Conservation (phyloP, 1,139 yeast species). For the Lodderomyces jiufengensis region DNA sequence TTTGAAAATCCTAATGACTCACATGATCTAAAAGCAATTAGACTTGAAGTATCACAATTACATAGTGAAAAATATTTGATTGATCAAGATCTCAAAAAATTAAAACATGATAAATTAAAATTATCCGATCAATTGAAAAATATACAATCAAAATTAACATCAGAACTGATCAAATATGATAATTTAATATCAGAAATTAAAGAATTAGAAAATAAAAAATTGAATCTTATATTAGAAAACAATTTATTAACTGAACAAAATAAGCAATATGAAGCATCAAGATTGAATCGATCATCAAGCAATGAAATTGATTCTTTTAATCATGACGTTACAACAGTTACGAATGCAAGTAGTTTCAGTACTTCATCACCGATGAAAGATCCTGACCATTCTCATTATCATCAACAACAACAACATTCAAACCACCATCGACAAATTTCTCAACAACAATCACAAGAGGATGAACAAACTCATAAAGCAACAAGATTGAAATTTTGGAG, state of each 20-base stretch:
- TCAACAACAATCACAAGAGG: constrained; percentile 18
- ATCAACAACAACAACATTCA: constrained; percentile 9
- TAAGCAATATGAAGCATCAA: constrained; percentile 17
- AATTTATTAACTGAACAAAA: constrained; percentile 21
- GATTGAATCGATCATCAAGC: constrained; percentile 3
- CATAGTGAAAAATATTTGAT: constrained; percentile 25
- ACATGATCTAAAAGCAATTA: constrained; percentile 35
- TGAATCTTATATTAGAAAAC: constrained; percentile 18
- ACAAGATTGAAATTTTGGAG: constrained; percentile 54
- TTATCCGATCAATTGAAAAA: constrained; percentile 23
- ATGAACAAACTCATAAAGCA: constrained; percentile 40
- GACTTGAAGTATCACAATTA: constrained; percentile 42
- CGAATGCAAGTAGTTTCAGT: constrained; percentile 6
- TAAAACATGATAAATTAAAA: constrained; percentile 27
- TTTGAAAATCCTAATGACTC: constrained; percentile 15
- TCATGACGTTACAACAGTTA: constrained; percentile 8
- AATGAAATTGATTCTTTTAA: constrained; percentile 6
- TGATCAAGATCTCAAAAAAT: constrained; percentile 27
- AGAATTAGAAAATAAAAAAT: constrained; percentile 26
- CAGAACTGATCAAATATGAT: constrained; percentile 26
- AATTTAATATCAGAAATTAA: constrained; percentile 26
- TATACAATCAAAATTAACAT: constrained; percentile 21
- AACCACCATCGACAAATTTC: constrained; percentile 13
- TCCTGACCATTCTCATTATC: constrained; percentile 12
- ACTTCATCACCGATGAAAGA: constrained; percentile 10